Evolutionary conservation across 2,329 filamentous ascomycete genomes (phyloP).

Genomic region (Fonsecaea monophora): DNA sequence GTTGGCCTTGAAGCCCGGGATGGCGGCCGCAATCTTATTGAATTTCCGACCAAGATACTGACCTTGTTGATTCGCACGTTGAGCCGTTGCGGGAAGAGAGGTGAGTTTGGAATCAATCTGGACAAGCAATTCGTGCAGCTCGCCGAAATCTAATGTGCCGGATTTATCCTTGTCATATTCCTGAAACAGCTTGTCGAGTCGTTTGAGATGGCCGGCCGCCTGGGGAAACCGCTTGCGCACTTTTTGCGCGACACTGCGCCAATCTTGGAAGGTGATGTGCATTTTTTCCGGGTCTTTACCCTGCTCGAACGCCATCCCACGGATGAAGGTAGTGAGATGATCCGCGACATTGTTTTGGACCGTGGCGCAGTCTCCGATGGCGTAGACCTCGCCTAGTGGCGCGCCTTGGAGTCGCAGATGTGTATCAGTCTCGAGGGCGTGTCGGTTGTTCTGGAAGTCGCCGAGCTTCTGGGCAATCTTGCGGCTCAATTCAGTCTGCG

Average conservation of each 20-base stretch:
- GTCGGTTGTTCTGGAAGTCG: conserved; percentile 79
- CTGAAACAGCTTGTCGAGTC: conserved; percentile 87
- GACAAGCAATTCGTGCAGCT: conserved; percentile 83
- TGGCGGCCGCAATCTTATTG: conserved; percentile 82
- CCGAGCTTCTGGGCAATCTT: conserved; percentile 78
- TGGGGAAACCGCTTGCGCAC: conserved; percentile 92
- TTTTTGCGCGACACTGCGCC: conserved; percentile 80
- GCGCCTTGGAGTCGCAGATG: conserved; percentile 89
- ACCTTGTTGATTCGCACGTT: conserved; percentile 95
- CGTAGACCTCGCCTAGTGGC: conserved; percentile 92
- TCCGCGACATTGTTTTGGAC: conserved; percentile 97
- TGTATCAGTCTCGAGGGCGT: conserved; percentile 91
- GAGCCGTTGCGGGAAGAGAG: conserved; percentile 90
- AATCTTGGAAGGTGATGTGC: conserved; percentile 84
- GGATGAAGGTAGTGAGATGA: conserved; percentile 87
- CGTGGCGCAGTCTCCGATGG: conserved; percentile 92
- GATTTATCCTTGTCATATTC: conserved; percentile 93
- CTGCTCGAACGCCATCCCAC: conserved; percentile 87
- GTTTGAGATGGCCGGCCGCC: conserved; percentile 81
- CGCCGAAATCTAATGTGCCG: conserved; percentile 91
- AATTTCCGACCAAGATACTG: conserved; percentile 91
- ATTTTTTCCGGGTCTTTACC: conserved; percentile 89
- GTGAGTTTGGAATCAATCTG: conserved; percentile 97
- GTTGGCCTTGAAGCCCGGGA: conserved; percentile 77
- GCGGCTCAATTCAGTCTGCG: conserved; percentile 81